Evolutionary conservation across 116 monocot genomes (phyloP).

Genomic region (Phalaenopsis hybrid): DNA sequence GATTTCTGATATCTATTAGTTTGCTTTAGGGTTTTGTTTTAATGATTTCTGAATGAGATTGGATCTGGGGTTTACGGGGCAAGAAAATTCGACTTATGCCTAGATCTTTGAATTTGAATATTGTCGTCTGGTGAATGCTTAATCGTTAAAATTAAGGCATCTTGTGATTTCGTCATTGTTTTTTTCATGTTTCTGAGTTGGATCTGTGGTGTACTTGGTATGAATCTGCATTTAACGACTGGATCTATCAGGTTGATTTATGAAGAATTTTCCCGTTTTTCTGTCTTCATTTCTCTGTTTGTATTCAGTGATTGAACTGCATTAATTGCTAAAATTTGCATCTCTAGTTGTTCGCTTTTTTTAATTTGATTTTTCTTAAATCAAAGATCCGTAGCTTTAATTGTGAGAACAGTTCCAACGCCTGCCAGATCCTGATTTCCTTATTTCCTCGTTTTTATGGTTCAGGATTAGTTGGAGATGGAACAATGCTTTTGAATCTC

Average conservation of each 20-base stretch:
- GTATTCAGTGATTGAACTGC: constrained; percentile 4
- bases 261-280: not conserved
- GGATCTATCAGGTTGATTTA: not conserved
- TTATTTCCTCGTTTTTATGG: not conserved
- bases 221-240: not conserved
- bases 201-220: not conserved
- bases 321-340: too few relatives aligned
- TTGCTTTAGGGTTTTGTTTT: not conserved
- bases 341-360: too few relatives aligned
- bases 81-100: not conserved
- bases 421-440: not conserved
- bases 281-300: constrained; percentile 17
- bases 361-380: too few relatives aligned
- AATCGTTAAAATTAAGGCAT: not conserved
- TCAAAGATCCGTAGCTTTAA: not conserved
- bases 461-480: not conserved
- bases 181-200: not conserved
- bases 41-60: not conserved
- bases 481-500: not conserved
- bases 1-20: not conserved
- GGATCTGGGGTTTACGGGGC: not conserved
- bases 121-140: not conserved
- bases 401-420: not conserved
- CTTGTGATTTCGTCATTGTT: too few relatives aligned
- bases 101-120: not conserved